These are phyloP conservation scores for Globisporangium nagaii DNA, from an alignment of 352 stramenopile genomes.

Conservation along the genomic window DNA sequence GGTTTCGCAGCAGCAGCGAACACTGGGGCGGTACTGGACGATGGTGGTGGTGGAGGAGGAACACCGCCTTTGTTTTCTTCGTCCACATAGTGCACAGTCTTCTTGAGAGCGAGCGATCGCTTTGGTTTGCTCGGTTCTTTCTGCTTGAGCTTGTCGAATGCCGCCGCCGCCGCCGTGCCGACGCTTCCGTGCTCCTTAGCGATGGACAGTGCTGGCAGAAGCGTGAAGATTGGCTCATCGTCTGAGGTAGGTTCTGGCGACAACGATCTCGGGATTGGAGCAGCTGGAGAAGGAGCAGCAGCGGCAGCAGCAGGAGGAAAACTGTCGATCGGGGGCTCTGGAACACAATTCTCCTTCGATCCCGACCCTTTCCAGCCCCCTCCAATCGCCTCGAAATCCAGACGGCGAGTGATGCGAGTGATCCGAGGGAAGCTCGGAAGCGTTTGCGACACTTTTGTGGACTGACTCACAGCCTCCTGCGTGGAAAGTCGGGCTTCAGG, in stretches of 20 bases:
- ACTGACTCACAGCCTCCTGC: conserved; percentile 6
- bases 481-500: conserved; percentile 2
- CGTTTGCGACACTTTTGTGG: conserved; percentile 8
- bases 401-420: conserved; percentile 39
- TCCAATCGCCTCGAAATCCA: conserved; percentile 36
- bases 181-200: background rate
- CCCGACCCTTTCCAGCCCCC: background rate
- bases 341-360: conserved; percentile 24
- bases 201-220: background rate
- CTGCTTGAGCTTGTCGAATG: background rate
- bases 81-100: background rate
- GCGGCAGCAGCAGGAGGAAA: background rate
- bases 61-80: background rate
- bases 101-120: conserved; percentile 8
- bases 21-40: background rate
- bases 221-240: conserved; percentile 9
- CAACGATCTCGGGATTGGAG: background rate
- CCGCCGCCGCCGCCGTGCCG: background rate
- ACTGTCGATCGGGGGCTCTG: conserved; percentile 10
- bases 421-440: conserved; percentile 22
- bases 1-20: background rate
- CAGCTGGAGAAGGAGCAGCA: too few species aligned
- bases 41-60: background rate
- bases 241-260: conserved; percentile 3
- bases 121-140: background rate